These are phyloP conservation scores for Annulohypoxylon moriforme DNA, from an alignment of 495 filamentous ascomycete species.

Conservation along the genomic window DNA sequence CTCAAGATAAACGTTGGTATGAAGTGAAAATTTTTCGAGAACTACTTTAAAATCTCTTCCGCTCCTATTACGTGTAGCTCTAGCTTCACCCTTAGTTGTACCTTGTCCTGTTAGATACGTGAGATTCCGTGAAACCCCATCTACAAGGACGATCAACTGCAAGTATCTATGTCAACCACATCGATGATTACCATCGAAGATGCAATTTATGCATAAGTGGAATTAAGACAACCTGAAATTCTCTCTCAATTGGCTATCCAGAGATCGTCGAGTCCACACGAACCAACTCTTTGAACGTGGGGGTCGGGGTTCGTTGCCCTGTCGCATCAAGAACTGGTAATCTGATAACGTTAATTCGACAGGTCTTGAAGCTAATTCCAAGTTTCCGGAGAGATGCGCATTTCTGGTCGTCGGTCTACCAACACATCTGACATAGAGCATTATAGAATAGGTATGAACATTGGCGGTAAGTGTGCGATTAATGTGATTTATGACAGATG, in stretches of 20 bases:
- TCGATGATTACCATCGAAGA: neutral
- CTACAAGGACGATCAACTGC: neutral
- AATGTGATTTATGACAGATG: constrained; percentile 2
- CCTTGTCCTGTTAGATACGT: neutral
- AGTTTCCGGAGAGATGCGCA: constrained; percentile 10
- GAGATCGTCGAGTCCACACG: neutral
- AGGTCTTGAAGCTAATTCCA: constrained; percentile 29
- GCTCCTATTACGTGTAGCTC: neutral
- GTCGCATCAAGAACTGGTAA: constrained; percentile 13
- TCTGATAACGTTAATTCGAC: constrained; percentile 33
- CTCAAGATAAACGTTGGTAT: neutral
- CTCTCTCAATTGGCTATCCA: constrained; percentile 13
- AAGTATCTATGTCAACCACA: neutral
- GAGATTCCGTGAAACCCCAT: neutral
- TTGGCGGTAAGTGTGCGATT: no score
- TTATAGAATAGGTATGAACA: neutral
- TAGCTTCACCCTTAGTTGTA: neutral
- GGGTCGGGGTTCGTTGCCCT: constrained; percentile 13
- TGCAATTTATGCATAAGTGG: constrained; percentile 1
- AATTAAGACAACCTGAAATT: neutral
- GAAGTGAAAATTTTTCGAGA: neutral
- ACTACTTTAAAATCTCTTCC: neutral
- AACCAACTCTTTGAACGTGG: constrained; percentile 23
- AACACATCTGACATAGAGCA: constrained; percentile 2
- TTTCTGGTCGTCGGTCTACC: constrained; percentile 10